Evolutionary conservation across 805 yeast genomes (phyloP), one percentile per base, ranked within the genome.

Genomic region (Groenewaldozyma salmanticensis): DNA sequence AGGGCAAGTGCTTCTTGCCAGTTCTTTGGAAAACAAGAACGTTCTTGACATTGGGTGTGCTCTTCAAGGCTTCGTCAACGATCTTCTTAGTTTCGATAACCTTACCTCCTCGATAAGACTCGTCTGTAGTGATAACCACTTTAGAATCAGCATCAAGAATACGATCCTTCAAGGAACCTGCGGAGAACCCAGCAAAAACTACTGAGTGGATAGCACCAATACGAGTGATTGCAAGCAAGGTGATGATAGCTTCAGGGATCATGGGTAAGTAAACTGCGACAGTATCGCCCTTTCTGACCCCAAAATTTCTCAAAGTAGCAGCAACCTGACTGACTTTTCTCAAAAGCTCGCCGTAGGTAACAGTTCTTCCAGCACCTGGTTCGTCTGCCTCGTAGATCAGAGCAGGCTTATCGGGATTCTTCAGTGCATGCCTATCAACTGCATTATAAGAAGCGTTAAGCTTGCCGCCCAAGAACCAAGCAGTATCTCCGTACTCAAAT

Each of bases 131-230:
- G 62, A 92, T 83, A 49, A 90, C 82, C 46, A 84, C 82, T 61
- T 75, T 76, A 45, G 86, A 83, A 57, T 77, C 74, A 20, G 95
- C 96, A 61, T 90, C 95, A 44, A 72, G 71, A 52, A 90, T 80
- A 62, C 98, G 79, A 66, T 90, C 98, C 58, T 72, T 75, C 59
- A 90, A 75, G 16, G 96, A 88, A 35, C 94, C 90, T 27, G 96
- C 79, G 24, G 92, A 80, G 67, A 90, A 90, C 18, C 98, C 98
- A 27, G 98, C 97, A 68, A 90, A 90, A 39, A 90, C 81, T 40
- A 92, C 96, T 15, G 96, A 83, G 65, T 90, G 98, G 40, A 92
- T 70, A 24, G 98, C 98, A 60, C 98, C 98, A 43, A 90, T 67
- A 67, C 98, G 79, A 27, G 79, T 82, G 57, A 88, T 81, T 36